Evolutionary conservation across 139 green algal species (phyloP).

Genomic region (Haematococcus lacustris): DNA sequence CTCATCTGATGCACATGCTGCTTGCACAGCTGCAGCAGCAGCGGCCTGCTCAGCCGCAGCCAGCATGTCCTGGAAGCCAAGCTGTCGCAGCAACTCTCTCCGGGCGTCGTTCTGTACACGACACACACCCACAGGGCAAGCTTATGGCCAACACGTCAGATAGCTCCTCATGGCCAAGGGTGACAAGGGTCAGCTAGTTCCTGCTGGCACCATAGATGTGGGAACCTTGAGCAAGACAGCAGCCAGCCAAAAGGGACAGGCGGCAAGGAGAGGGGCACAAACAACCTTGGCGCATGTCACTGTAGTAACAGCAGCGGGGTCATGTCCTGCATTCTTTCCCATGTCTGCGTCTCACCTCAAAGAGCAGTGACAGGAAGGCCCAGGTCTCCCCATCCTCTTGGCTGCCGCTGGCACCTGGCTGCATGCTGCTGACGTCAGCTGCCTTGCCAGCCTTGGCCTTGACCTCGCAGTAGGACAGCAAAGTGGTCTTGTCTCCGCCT

Average conservation of each 20-base stretch:
- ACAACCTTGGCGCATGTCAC: too few species aligned
- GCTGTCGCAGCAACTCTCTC: constrained; percentile 64
- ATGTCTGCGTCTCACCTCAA: constrained; percentile 63
- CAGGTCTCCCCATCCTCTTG: constrained; percentile 87
- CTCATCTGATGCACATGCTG: not conserved
- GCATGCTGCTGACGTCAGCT: not conserved
- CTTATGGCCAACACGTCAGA: not conserved
- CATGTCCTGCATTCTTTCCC: too few species aligned
- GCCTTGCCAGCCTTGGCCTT: constrained; percentile 24
- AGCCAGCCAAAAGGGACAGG: too few species aligned
- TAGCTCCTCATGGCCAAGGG: too few species aligned
- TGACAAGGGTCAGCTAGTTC: too few species aligned
- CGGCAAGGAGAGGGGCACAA: too few species aligned
- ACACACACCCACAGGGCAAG: not conserved
- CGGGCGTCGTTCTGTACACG: constrained; percentile 56
- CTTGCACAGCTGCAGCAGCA: constrained; percentile 15
- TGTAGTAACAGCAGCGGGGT: too few species aligned
- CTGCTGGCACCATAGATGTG: too few species aligned
- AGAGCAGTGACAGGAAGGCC: constrained; percentile 86
- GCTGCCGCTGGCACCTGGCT: too few species aligned
- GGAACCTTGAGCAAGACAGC: too few species aligned
- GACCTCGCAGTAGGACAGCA: constrained; percentile 67
- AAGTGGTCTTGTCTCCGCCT: constrained; percentile 49
- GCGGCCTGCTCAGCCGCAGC: constrained; percentile 9
- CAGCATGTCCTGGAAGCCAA: constrained; percentile 78